These are phyloP conservation scores for Ascochyta pisi DNA, from an alignment of 2,329 filamentous ascomycete genomes.

Conservation along the genomic window DNA sequence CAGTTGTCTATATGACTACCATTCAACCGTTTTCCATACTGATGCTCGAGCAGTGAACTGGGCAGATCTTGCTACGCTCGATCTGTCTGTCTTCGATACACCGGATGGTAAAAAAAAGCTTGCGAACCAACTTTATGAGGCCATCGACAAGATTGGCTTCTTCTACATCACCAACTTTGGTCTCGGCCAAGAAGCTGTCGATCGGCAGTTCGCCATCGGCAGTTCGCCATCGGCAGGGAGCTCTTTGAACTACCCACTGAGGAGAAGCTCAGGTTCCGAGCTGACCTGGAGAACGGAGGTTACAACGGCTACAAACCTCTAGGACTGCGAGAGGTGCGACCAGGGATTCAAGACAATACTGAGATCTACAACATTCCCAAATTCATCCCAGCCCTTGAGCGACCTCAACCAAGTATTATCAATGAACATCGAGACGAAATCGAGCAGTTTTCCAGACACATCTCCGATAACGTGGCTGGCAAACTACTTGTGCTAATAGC, in stretches of 20 bases:
- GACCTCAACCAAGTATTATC: constrained; percentile 50
- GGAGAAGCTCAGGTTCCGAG: constrained; percentile 23
- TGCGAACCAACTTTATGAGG: constrained; percentile 62
- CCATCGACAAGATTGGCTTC: constrained; percentile 46
- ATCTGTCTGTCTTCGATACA: constrained; percentile 60
- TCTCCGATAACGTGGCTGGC: constrained; percentile 49
- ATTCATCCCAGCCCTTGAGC: constrained; percentile 63
- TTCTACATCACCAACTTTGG: constrained; percentile 29
- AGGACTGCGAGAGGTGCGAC: constrained; percentile 38
- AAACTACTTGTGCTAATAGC: constrained; percentile 61
- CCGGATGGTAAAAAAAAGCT: constrained; percentile 62
- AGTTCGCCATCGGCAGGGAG: constrained; percentile 24
- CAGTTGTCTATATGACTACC: not conserved
- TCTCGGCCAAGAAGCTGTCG: constrained; percentile 22
- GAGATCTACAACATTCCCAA: constrained; percentile 68
- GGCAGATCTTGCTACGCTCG: constrained; percentile 23
- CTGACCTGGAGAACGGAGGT: constrained; percentile 31
- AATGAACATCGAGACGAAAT: constrained; percentile 53
- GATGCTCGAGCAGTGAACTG: constrained; percentile 1
- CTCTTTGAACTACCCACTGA: constrained; percentile 20
- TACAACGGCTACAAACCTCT: constrained; percentile 57
- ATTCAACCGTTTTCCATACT: not conserved
- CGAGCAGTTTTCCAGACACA: constrained; percentile 57
- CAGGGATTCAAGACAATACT: constrained; percentile 59
- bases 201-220: constrained; percentile 27